Conservation (phyloP, 2,329 filamentous ascomycete genomes). For the Alternaria sp. region DNA sequence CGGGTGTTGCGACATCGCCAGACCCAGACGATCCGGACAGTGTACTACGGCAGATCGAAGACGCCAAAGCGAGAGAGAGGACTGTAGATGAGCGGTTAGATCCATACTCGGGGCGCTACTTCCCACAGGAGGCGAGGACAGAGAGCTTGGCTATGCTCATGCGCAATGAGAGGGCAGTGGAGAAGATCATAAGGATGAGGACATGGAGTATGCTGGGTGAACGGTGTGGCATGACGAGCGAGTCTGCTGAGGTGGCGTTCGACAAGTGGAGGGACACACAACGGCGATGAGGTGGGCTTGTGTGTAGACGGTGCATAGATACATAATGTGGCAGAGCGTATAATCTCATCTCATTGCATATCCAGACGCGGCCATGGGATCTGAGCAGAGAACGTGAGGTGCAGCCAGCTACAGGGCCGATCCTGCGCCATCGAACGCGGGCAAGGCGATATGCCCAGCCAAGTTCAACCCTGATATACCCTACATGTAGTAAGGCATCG, state of each 20-base stretch:
- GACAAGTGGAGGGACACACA: constrained; percentile 40
- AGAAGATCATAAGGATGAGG: constrained; percentile 78
- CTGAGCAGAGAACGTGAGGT: not conserved
- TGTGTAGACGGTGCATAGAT: not conserved
- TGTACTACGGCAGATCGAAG: constrained; percentile 72
- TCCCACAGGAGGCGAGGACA: constrained; percentile 78
- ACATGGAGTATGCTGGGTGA: constrained; percentile 82
- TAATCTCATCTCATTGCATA: constrained; percentile 15
- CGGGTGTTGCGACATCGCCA: constrained; percentile 82
- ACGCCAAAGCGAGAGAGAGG: constrained; percentile 71
- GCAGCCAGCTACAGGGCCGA: not conserved
- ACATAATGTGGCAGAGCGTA: not conserved
- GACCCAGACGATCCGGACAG: constrained; percentile 87
- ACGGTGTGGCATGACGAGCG: constrained; percentile 68
- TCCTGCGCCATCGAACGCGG: not conserved
- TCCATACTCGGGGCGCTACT: constrained; percentile 86
- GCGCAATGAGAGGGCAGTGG: constrained; percentile 76
- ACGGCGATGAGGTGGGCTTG: constrained; percentile 1
- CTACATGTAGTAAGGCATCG: not conserved
- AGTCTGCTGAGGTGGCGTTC: constrained; percentile 50
- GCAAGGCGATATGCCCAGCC: not conserved
- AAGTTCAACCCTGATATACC: not conserved
- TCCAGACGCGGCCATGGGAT: not conserved
- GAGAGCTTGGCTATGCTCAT: constrained; percentile 77
- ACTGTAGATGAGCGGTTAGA: constrained; percentile 88